A percentile compares a stretch with the other conserved stretches of the same genome.
These are phyloP conservation scores for Ligustrum vulgare DNA, from an alignment of 257 asterid species.

Conservation along the genomic window DNA sequence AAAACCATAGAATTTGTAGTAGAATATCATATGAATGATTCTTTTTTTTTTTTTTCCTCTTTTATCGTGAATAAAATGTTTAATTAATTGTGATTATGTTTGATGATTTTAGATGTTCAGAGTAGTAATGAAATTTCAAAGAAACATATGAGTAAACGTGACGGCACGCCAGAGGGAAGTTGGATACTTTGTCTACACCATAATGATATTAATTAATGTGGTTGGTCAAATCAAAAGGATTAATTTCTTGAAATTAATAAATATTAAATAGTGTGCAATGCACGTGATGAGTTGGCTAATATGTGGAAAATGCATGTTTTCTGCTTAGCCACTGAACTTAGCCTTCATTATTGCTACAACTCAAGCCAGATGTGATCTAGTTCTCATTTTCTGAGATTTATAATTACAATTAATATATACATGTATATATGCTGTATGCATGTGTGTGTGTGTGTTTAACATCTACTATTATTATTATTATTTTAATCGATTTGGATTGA, in stretches of 20 bases:
- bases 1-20: conserved; percentile 21
- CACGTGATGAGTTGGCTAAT: conserved; percentile 53
- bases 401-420: too few relatives aligned
- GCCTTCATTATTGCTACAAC: conserved; percentile 20
- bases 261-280: conserved; percentile 29
- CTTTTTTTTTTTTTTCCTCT: neutral
- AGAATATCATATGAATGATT: conserved; percentile 21
- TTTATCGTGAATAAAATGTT: neutral
- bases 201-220: conserved; percentile 34
- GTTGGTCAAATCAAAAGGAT: conserved; percentile 33
- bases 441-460: neutral
- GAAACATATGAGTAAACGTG: conserved; percentile 54
- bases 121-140: conserved; percentile 19
- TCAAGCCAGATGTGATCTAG: neutral
- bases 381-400: neutral
- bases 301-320: conserved; percentile 27
- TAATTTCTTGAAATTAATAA: conserved; percentile 20
- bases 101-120: neutral
- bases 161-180: conserved; percentile 66
- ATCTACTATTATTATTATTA: neutral
- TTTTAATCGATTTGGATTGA: neutral
- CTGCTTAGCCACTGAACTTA: conserved; percentile 18
- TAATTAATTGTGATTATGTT: neutral
- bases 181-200: conserved; percentile 27
- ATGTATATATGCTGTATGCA: neutral